Conservation (phyloP, 179 eudicot genomes). For the Spergularia azorica region DNA sequence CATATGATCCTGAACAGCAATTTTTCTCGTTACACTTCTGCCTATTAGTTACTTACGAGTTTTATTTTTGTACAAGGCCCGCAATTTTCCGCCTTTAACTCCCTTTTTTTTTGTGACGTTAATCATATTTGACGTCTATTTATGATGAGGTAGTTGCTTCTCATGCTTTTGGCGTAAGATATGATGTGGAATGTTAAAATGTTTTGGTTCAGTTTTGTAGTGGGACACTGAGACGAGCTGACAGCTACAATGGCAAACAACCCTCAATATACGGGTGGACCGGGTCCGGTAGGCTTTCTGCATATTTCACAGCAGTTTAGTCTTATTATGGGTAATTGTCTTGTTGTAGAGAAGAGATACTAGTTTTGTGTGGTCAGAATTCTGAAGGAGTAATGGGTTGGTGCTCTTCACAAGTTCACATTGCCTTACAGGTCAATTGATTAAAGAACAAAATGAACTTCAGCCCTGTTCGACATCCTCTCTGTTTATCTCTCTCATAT, state of each 20-base stretch:
- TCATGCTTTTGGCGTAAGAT: not conserved
- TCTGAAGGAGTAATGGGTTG: not conserved
- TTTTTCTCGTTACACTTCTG: not conserved
- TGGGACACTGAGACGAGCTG: conserved; percentile 15
- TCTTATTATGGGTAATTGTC: not conserved
- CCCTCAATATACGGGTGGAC: conserved; percentile 52
- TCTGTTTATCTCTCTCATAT: not conserved
- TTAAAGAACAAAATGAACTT: conserved; percentile 7
- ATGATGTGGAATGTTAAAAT: not conserved
- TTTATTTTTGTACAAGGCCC: not conserved
- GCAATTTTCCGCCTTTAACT: not conserved
- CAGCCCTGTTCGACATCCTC: not conserved
- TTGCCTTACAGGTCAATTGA: not conserved
- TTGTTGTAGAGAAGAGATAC: conserved; percentile 15
- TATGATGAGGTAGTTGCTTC: conserved; percentile 5
- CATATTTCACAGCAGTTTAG: conserved; percentile 11
- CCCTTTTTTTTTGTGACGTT: not conserved
- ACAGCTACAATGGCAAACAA: conserved; percentile 48
- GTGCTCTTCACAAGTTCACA: not conserved
- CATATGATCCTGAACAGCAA: not conserved
- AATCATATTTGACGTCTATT: not conserved
- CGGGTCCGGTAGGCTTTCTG: conserved; percentile 47
- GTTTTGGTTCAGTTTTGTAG: conserved; percentile 31
- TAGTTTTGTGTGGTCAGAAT: not conserved
- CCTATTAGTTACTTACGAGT: not conserved